Evolutionary conservation across 495 filamentous ascomycete genomes (phyloP), one percentile per base, ranked within the genome.

Genomic region (Ramalina peruviana): DNA sequence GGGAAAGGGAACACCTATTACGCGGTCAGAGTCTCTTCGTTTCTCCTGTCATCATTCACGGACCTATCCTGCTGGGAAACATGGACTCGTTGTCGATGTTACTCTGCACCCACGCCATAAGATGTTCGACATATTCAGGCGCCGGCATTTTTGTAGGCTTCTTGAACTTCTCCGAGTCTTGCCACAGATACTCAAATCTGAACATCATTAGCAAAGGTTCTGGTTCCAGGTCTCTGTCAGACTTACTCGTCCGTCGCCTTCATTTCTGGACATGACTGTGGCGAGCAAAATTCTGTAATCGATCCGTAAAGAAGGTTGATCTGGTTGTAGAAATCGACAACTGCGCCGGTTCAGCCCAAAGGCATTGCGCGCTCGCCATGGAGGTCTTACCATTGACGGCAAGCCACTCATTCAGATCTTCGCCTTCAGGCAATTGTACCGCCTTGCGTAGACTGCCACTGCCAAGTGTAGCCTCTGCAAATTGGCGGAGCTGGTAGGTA

Each of bases 321-420:
- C 65, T 98, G 92, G 69, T 97, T 98, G 79, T 97, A 98, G 68
- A 98, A 98, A 65, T 98, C 92, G 69, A 98, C 92, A 61, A 98
- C 90, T 94, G 57, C 40, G 23, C 42, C 38, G 27, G 36, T 37
- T 50, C 21, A 37, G 37, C 15, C 30, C 36, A 17, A 3, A 43
- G 15, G 16, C 5, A 4, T 17, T 19, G 23, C 13, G 13, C 13
- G 16, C 27, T 56, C 37, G 57, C 52, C 38, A 47, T 45, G 10
- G 27, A 37, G 19, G 37, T 36, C 23, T n/a, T 69, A 94, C 88
- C 79, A 65, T 98, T 96, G 43, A 97, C 93, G 21, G 92, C 92
- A 52, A 97, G 68, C 92, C 92, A 98, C 67, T 98, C 92, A 65
- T 92, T 93, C 65, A 88, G 69, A 67, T 97, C 92, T 61, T 98